Evolutionary conservation across 768 basidiomycete species (phyloP), one percentile per base, ranked within the genome.

Genomic region (Tylopilus intermedius): DNA sequence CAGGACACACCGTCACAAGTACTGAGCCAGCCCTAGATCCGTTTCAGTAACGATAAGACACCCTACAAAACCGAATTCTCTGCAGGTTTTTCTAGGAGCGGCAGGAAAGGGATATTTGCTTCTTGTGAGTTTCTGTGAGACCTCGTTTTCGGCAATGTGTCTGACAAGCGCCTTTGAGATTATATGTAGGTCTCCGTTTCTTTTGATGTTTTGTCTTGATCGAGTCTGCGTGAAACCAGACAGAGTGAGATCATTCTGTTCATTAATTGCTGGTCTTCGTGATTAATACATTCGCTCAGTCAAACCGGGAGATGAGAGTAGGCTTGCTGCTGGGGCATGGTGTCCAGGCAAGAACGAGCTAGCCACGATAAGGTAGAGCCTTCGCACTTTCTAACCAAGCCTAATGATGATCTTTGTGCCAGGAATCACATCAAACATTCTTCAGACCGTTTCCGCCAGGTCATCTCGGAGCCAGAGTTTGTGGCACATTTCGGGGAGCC

Each of bases 1-100:
- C 32, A 18, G 8, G 41, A 30, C 53, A 27, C 14, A 8, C 21
- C 26, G n/a, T 54, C 50, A 58, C 32, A 18, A 18, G 18, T 18
- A 40, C 47, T 58, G 45, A 60, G 14, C 21, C 2, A 27, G 8
- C 6, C 33, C 33, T 40, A 92, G 89, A 68, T 95, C 22, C 81
- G 94, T 13, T 96, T 95, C 70, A 91, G 88, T 64, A 90, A 90
- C 51, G 89, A 94, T 66, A 94, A 94, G 72, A 99, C 95, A 5
- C 95, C 95, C 0, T 99, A 99, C 74, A 98, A 98, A 71, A 79
- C 69, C 7, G 76, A 77, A 9, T 78, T 97, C 30, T 86, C 87
- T 0, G 88, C 90, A 0, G 87, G 84, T 49, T 90, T 94, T 59
- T 94, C 92, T 4, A 76, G 96, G 44, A 88, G 88, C 29, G 95